Evolutionary conservation across 371 early-diverging fungal genomes (phyloP), one percentile per base, ranked within the genome.

Genomic region (Saksenaea oblongispora): DNA sequence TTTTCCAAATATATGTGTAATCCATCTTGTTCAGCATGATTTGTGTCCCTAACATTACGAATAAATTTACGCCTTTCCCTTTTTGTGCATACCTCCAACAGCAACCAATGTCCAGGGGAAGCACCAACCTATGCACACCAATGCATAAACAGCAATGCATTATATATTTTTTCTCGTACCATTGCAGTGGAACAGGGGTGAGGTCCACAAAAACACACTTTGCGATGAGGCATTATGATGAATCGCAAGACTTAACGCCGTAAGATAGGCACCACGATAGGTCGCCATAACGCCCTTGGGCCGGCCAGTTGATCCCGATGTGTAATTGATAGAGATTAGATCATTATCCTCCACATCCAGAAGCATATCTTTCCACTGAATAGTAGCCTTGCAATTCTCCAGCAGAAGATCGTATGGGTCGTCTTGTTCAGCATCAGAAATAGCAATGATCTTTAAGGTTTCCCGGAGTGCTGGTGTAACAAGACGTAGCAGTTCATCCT

Each of bases 131-230:
- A 44, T 54, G n/a, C 36, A 9, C 56, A 15, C 51, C 22, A 7
- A 47, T 26, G 4, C n/a, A 34, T 34, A 31, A 37, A 1, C 8
- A 41, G 0, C 34, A 13, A 27, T 53, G 4, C 56, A 18, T 51
- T 55, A 27, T 34, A 9, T 36, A n/a, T 51, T 28, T 14, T 18
- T 56, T 55, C 18, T 36, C 39, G 22, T 69, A 66, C 77, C 87
- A 62, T 83, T 86, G 57, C 87, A 88, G 66, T 90, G 90, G 65
- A 90, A 90, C 79, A 88, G 80, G 2, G 90, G 90, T 1, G 87
- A 73, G 1, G 83, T 79, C 79, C 85, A 90, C 31, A 90, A 62
- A 66, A 77, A 87, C 3, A 81, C 80, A 14, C 83, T 78, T 26
- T 85, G 73, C 9, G 75, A 55, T 14, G 62, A 73, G 42, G 88